phyloP scores from a whole-genome alignment of 345 rosid species.

The Conringia planisiliqua region DNA sequence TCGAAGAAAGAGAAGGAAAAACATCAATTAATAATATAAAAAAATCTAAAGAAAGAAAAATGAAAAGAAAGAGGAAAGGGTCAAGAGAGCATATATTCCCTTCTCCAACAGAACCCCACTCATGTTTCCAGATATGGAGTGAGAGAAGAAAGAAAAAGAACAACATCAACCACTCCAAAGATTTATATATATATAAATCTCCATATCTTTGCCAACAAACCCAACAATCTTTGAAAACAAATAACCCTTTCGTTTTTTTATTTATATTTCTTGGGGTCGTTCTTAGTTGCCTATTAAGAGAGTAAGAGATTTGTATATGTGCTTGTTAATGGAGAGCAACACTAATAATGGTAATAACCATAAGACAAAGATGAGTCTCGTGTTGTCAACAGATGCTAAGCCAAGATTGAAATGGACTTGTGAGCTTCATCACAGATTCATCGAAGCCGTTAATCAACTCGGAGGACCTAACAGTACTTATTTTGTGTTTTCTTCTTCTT shows the following conservation, averaged over 20 bases:
- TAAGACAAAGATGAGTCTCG: constrained; percentile 61
- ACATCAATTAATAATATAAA: constrained; percentile 28
- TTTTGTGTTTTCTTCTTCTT: background rate
- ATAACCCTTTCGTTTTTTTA: constrained; percentile 9
- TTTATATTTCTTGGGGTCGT: background rate
- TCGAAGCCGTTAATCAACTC: constrained; percentile 72
- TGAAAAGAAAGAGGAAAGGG: constrained; percentile 49
- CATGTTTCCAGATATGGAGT: constrained; percentile 77
- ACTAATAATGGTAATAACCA: constrained; percentile 15
- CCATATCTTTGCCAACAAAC: constrained; percentile 31
- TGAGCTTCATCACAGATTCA: constrained; percentile 86
- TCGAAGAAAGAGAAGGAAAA: constrained; percentile 20
- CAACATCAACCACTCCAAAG: constrained; percentile 41
- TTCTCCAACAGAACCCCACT: constrained; percentile 63
- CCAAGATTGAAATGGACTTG: constrained; percentile 97
- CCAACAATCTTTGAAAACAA: constrained; percentile 32
- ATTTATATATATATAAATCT: constrained; percentile 26
- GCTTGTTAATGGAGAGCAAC: constrained; percentile 28
- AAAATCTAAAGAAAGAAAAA: constrained; percentile 36
- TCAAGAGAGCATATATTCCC: constrained; percentile 81
- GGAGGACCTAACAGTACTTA: constrained; percentile 87
- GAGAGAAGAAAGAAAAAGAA: constrained; percentile 40
- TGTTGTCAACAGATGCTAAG: constrained; percentile 84
- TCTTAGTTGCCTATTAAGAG: background rate
- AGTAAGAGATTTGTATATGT: constrained; percentile 23